Conservation (phyloP, 2,329 filamentous ascomycete genomes). For the Cytospora mali region DNA sequence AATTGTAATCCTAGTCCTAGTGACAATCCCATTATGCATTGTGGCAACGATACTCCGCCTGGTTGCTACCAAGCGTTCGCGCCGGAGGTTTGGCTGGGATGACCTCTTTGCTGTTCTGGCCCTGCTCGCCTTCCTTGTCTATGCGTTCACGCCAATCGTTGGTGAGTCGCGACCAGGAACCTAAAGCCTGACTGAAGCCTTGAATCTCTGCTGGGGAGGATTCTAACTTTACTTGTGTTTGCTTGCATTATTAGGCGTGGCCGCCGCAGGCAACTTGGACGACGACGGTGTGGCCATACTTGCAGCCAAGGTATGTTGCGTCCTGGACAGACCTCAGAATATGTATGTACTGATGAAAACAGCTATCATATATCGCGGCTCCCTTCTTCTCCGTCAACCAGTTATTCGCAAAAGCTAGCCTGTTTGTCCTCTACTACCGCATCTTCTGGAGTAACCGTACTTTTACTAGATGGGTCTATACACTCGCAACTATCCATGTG, state of each 20-base stretch:
- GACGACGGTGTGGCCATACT: background rate
- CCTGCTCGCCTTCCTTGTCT: slow-evolving; percentile 10
- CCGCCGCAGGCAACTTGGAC: background rate
- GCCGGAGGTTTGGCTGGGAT: slow-evolving; percentile 13
- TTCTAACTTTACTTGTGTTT: background rate
- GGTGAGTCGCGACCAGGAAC: background rate
- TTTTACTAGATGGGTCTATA: slow-evolving; percentile 28
- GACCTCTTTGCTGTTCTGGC: slow-evolving; percentile 12
- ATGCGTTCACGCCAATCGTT: background rate
- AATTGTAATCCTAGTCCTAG: background rate
- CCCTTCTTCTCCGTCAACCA: slow-evolving; percentile 25
- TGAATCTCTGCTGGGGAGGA: background rate
- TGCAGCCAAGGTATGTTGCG: background rate
- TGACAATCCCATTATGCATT: background rate
- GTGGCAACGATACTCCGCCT: slow-evolving; percentile 9
- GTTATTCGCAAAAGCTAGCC: slow-evolving; percentile 27
- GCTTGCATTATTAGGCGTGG: background rate
- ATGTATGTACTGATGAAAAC: background rate
- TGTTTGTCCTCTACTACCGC: slow-evolving; percentile 31
- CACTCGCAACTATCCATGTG: slow-evolving; percentile 25
- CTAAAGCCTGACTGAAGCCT: background rate
- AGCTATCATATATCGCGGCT: slow-evolving; percentile 1
- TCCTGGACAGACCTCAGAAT: background rate
- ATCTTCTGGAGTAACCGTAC: slow-evolving; percentile 29
- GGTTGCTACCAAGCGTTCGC: slow-evolving; percentile 1